Evolutionary conservation across 164 flowering plant genomes (phyloP).

Genomic region (Annona cherimola): DNA sequence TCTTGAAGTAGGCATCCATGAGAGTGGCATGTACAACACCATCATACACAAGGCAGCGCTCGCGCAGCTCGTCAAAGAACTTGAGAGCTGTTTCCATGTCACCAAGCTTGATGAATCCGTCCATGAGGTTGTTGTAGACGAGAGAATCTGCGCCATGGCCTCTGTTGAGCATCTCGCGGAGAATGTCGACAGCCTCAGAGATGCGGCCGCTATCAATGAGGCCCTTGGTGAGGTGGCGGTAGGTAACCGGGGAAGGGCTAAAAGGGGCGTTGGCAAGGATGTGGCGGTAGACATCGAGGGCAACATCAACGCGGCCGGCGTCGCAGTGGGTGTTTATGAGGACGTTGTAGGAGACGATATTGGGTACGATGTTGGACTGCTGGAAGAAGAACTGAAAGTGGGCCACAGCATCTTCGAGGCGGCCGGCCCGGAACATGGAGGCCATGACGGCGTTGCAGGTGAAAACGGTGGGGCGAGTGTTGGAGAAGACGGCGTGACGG

Average conservation of each 20-base stretch:
- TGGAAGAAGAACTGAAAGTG: constrained; percentile 55
- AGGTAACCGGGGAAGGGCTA: constrained; percentile 60
- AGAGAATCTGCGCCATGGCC: constrained; percentile 79
- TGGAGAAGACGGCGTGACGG: constrained; percentile 62
- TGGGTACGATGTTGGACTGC: constrained; percentile 58
- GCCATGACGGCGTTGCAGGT: constrained; percentile 82
- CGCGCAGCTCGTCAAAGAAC: constrained; percentile 69
- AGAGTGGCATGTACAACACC: constrained; percentile 64
- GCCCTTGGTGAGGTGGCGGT: constrained; percentile 69
- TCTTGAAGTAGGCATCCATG: constrained; percentile 71
- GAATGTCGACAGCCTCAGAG: constrained; percentile 49
- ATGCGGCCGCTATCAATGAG: constrained; percentile 51
- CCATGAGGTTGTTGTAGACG: constrained; percentile 61
- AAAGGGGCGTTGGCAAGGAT: constrained; percentile 62
- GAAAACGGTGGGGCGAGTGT: constrained; percentile 72
- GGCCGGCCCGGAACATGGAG: constrained; percentile 54
- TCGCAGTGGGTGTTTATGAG: constrained; percentile 65
- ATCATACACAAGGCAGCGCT: constrained; percentile 68
- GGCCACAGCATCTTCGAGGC: constrained; percentile 51
- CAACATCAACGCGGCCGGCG: constrained; percentile 42
- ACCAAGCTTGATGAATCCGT: constrained; percentile 50
- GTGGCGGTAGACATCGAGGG: constrained; percentile 39
- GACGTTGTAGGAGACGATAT: constrained; percentile 68
- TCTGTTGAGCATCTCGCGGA: constrained; percentile 65
- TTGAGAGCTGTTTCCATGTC: constrained; percentile 62